Evolutionary conservation across 1,139 yeast genomes (phyloP).

Genomic region (Kurtzmaniella quercitrusa): DNA sequence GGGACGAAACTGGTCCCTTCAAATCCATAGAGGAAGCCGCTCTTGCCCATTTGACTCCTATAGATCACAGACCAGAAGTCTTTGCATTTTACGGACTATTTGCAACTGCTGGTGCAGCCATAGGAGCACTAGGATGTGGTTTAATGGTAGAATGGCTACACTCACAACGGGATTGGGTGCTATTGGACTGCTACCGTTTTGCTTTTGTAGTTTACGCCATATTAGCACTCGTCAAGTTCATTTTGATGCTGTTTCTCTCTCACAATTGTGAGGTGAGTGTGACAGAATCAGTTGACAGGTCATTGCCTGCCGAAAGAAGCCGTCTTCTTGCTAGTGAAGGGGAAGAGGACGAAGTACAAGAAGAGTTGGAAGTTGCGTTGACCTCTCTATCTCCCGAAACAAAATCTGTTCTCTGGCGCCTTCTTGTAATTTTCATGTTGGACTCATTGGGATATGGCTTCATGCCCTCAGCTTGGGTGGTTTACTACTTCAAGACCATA

Average conservation of each 20-base stretch:
- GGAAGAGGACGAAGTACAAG: conserved; percentile 4
- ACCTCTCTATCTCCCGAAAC: conserved; percentile 26
- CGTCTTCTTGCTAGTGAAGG: not conserved
- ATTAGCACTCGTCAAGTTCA: conserved; percentile 53
- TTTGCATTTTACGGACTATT: conserved; percentile 69
- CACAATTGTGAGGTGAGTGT: conserved; percentile 46
- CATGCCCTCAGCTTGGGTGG: conserved; percentile 85
- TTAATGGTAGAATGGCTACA: conserved; percentile 44
- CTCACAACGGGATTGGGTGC: conserved; percentile 23
- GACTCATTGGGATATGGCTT: conserved; percentile 88
- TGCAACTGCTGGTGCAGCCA: conserved; percentile 71
- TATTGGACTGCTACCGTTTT: conserved; percentile 47
- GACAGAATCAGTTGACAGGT: conserved; percentile 5
- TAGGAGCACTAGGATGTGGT: conserved; percentile 71
- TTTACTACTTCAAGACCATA: conserved; percentile 59
- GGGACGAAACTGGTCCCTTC: conserved; percentile 92
- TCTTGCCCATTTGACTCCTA: conserved; percentile 74
- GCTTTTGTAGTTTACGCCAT: conserved; percentile 56
- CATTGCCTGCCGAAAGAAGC: not conserved
- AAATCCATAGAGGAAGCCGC: conserved; percentile 85
- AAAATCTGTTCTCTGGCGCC: conserved; percentile 30
- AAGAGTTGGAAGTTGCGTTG: not conserved
- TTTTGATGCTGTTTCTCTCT: conserved; percentile 51
- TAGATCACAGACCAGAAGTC: conserved; percentile 62
- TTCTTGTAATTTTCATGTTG: conserved; percentile 54